Conservation (phyloP, 768 basidiomycete genomes). For the Kwoniella dendrophila region DNA sequence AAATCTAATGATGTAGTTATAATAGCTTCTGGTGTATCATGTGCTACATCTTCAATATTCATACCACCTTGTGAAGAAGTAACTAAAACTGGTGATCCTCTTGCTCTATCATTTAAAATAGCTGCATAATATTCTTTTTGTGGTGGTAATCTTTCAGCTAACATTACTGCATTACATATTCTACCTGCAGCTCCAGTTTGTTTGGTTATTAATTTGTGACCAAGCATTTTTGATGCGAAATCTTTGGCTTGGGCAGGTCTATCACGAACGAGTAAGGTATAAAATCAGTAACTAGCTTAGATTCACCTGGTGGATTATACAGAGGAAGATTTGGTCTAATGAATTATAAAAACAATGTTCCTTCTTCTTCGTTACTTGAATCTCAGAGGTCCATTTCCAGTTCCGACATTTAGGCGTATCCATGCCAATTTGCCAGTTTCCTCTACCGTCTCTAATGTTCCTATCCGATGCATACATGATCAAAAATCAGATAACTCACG, state of each 20-base stretch:
- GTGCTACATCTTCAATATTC: constrained; percentile 99
- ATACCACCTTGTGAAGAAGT: constrained; percentile 94
- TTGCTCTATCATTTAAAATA: constrained; percentile 87
- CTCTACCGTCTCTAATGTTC: neutral
- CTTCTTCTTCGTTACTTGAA: too few relatives aligned
- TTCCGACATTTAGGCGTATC: too few relatives aligned
- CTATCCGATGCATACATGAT: neutral
- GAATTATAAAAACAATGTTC: too few relatives aligned
- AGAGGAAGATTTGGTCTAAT: too few relatives aligned
- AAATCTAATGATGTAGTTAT: constrained; percentile 92
- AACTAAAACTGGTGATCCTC: constrained; percentile 88
- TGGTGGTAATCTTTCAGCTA: constrained; percentile 90
- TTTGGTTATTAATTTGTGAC: constrained; percentile 93
- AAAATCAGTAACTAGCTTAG: too few relatives aligned
- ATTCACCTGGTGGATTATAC: too few relatives aligned
- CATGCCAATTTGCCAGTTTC: too few relatives aligned
- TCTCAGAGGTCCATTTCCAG: too few relatives aligned
- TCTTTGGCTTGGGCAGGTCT: constrained; percentile 88
- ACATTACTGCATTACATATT: constrained; percentile 97
- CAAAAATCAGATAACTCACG: constrained; percentile 62
- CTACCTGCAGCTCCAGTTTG: constrained; percentile 93
- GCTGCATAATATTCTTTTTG: constrained; percentile 98
- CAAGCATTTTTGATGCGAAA: constrained; percentile 88
- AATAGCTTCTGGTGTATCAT: constrained; percentile 89
- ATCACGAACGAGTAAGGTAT: neutral